phyloP scores from a whole-genome alignment of 257 asterid species.

The Parsonsia alboflavescens region DNA sequence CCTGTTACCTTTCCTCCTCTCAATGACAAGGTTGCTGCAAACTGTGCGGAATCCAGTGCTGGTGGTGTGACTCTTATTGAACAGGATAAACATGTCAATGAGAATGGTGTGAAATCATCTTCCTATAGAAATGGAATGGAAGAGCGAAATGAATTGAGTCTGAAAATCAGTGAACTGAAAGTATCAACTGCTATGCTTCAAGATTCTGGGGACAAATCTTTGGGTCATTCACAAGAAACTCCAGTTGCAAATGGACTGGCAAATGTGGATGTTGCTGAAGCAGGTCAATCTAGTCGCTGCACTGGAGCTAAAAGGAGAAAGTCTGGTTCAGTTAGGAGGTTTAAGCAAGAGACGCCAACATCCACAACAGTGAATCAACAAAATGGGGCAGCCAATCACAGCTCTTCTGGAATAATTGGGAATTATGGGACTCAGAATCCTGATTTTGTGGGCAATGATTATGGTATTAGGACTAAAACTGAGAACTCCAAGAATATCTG shows the following conservation, averaged over 20 bases:
- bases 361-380: conserved; percentile 28
- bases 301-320: conserved; percentile 85
- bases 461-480: conserved; percentile 30
- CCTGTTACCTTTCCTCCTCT: conserved; percentile 27
- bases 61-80: conserved; percentile 16
- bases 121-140: conserved; percentile 25
- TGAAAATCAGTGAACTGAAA: conserved; percentile 62
- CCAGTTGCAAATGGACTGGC: conserved; percentile 30
- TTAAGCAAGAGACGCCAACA: conserved; percentile 50
- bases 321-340: conserved; percentile 86
- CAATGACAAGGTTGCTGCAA: conserved; percentile 21
- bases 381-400: conserved; percentile 24
- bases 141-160: conserved; percentile 45
- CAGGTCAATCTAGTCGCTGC: conserved; percentile 47
- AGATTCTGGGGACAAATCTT: conserved; percentile 27
- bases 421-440: conserved; percentile 33
- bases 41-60: conserved; percentile 26
- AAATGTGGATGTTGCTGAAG: conserved; percentile 36
- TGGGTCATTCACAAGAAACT: conserved; percentile 5
- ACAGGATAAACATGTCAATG: conserved; percentile 22
- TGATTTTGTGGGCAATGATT: conserved; percentile 24
- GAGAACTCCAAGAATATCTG: conserved; percentile 45
- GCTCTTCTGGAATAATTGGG: conserved; percentile 20
- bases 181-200: conserved; percentile 25
- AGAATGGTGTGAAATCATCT: conserved; percentile 30